phyloP scores from a whole-genome alignment of 805 yeast species.

The Hanseniaspora occidentalis region DNA sequence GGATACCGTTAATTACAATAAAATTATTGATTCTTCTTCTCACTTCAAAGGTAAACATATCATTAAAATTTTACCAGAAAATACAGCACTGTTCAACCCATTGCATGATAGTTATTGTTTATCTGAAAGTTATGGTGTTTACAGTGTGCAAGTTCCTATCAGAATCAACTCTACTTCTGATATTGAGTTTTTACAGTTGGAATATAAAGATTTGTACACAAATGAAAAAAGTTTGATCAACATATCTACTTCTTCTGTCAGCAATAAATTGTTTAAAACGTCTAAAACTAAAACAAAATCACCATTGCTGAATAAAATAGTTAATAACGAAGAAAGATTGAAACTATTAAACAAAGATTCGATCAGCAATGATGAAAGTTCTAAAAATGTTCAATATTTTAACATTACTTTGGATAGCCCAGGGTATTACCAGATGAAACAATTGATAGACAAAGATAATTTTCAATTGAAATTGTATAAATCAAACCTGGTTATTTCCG shows the following conservation, averaged over 20 bases:
- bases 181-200: slow-evolving; percentile 54
- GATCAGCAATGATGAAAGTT: not conserved
- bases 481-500: slow-evolving; percentile 45
- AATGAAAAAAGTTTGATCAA: slow-evolving; percentile 28
- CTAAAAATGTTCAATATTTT: slow-evolving; percentile 35
- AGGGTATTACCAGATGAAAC: slow-evolving; percentile 63
- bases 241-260: not conserved
- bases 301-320: not conserved
- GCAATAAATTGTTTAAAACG: not conserved
- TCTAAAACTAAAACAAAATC: not conserved
- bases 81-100: slow-evolving; percentile 77
- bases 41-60: slow-evolving; percentile 82
- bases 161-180: slow-evolving; percentile 70
- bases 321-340: slow-evolving; percentile 9
- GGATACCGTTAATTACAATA: slow-evolving; percentile 25
- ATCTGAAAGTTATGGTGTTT: slow-evolving; percentile 20
- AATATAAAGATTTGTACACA: slow-evolving; percentile 43
- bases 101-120: slow-evolving; percentile 54
- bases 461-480: slow-evolving; percentile 47
- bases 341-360: slow-evolving; percentile 11
- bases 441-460: slow-evolving; percentile 55
- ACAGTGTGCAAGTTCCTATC: slow-evolving; percentile 41
- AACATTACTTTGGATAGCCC: slow-evolving; percentile 54
- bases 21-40: slow-evolving; percentile 17
- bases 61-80: slow-evolving; percentile 81